These are phyloP conservation scores for Neonectria faginata DNA, from an alignment of 2,329 filamentous ascomycete species.

Conservation along the genomic window DNA sequence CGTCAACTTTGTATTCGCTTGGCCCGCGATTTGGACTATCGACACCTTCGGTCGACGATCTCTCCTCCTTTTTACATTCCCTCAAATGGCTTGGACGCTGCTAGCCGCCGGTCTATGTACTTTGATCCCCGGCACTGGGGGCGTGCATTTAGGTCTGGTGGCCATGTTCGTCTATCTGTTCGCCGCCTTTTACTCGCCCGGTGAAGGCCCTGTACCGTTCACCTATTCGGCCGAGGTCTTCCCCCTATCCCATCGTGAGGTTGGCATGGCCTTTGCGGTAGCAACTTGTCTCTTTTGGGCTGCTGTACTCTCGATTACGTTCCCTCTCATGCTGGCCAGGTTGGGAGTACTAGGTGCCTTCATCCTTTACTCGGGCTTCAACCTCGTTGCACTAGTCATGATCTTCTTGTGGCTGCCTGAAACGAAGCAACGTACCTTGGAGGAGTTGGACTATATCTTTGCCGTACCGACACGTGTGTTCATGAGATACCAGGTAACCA, in stretches of 20 bases:
- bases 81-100: slow-evolving; percentile 57
- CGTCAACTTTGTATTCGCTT: slow-evolving; percentile 69
- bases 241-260: slow-evolving; percentile 76
- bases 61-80: slow-evolving; percentile 58
- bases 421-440: slow-evolving; percentile 67
- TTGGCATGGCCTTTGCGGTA: slow-evolving; percentile 78
- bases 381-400: slow-evolving; percentile 65
- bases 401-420: slow-evolving; percentile 70
- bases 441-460: slow-evolving; percentile 70
- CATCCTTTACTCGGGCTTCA: slow-evolving; percentile 66
- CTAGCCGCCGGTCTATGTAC: slow-evolving; percentile 61
- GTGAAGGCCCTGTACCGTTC: slow-evolving; percentile 75
- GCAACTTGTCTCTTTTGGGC: slow-evolving; percentile 73
- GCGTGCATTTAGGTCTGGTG: slow-evolving; percentile 58
- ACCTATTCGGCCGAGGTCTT: slow-evolving; percentile 78
- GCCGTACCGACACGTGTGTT: slow-evolving; percentile 69
- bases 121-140: slow-evolving; percentile 56
- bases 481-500: slow-evolving; percentile 67
- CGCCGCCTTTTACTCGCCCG: slow-evolving; percentile 62
- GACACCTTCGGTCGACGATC: slow-evolving; percentile 67
- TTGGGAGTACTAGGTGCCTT: slow-evolving; percentile 63
- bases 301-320: slow-evolving; percentile 71
- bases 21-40: slow-evolving; percentile 69
- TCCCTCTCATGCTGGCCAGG: slow-evolving; percentile 65
- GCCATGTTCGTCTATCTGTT: slow-evolving; percentile 69